Evolutionary conservation across 805 yeast species (phyloP).

Genomic region (Yamadazyma philogaea): DNA sequence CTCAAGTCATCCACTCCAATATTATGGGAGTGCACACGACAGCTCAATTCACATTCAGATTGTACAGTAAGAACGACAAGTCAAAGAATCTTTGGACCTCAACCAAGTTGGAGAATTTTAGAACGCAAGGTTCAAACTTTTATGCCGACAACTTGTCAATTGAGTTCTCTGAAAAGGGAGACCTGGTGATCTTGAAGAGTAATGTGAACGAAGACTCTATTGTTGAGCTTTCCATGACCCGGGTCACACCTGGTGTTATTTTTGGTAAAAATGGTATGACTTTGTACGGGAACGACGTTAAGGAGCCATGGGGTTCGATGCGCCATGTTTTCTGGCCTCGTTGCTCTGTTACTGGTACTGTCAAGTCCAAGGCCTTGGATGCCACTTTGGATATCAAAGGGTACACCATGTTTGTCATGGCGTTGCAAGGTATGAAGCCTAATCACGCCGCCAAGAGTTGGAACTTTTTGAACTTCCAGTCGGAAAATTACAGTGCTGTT

Average conservation of each 20-base stretch:
- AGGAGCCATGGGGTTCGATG: slow-evolving; percentile 96
- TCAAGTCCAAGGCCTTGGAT: slow-evolving; percentile 37
- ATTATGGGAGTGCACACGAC: slow-evolving; percentile 83
- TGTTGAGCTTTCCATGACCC: slow-evolving; percentile 64
- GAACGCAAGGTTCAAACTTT: slow-evolving; percentile 70
- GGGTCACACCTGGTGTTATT: slow-evolving; percentile 75
- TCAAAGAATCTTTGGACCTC: slow-evolving; percentile 80
- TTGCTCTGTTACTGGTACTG: slow-evolving; percentile 63
- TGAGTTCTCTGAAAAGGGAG: slow-evolving; percentile 53
- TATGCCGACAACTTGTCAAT: slow-evolving; percentile 72
- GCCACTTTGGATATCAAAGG: slow-evolving; percentile 41
- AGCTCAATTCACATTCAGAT: slow-evolving; percentile 90
- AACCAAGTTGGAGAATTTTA: slow-evolving; percentile 78
- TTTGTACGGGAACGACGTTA: slow-evolving; percentile 77
- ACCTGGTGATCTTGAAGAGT: slow-evolving; percentile 53
- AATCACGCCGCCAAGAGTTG: slow-evolving; percentile 97
- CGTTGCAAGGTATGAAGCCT: slow-evolving; percentile 98
- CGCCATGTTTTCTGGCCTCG: slow-evolving; percentile 97
- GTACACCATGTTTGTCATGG: slow-evolving; percentile 84
- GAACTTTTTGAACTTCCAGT: slow-evolving; percentile 91
- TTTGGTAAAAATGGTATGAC: slow-evolving; percentile 88
- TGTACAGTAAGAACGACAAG: slow-evolving; percentile 50
- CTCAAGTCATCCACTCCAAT: slow-evolving; percentile 91
- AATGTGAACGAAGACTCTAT: slow-evolving; percentile 63
- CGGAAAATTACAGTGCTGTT: slow-evolving; percentile 67